These are phyloP conservation scores for Hypoxylon lenormandii DNA, from an alignment of 495 filamentous ascomycete genomes.

Conservation along the genomic window DNA sequence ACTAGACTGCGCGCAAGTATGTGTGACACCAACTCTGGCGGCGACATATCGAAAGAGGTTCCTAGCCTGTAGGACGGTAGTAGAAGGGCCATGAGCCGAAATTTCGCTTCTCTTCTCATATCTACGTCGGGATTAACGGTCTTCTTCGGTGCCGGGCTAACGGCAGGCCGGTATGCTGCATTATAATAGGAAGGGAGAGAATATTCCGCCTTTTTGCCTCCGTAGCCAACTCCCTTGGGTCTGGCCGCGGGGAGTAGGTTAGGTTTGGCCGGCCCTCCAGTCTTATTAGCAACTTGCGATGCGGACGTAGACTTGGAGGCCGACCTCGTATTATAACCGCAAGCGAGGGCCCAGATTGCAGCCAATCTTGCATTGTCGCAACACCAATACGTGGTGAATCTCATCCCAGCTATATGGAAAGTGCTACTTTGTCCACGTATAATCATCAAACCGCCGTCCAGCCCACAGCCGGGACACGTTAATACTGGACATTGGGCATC, in stretches of 20 bases:
- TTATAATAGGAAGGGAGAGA: neutral
- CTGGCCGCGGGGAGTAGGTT: neutral
- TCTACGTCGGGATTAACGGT: neutral
- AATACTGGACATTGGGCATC: slow-evolving; percentile 2
- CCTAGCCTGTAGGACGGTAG: slow-evolving; percentile 14
- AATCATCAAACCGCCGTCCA: neutral
- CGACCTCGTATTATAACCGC: slow-evolving; percentile 35
- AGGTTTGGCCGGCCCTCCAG: too few species aligned
- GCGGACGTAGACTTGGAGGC: neutral
- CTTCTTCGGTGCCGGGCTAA: neutral
- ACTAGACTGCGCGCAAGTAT: slow-evolving; percentile 54
- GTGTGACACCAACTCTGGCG: slow-evolving; percentile 29
- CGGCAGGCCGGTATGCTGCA: neutral
- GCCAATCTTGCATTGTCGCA: slow-evolving; percentile 50
- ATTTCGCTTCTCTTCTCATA: slow-evolving; percentile 4
- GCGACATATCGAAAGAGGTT: slow-evolving; percentile 29
- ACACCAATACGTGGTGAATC: slow-evolving; percentile 48
- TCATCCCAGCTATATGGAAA: neutral
- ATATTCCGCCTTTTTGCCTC: slow-evolving; percentile 1
- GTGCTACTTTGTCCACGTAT: neutral
- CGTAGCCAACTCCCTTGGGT: slow-evolving; percentile 41
- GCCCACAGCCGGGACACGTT: slow-evolving; percentile 36
- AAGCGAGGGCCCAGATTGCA: slow-evolving; percentile 52
- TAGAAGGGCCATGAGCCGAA: slow-evolving; percentile 23
- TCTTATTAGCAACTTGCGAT: slow-evolving; percentile 3